phyloP scores from a whole-genome alignment of 371 early-diverging fungal genomes.

The Syncephalastrum racemosum region DNA sequence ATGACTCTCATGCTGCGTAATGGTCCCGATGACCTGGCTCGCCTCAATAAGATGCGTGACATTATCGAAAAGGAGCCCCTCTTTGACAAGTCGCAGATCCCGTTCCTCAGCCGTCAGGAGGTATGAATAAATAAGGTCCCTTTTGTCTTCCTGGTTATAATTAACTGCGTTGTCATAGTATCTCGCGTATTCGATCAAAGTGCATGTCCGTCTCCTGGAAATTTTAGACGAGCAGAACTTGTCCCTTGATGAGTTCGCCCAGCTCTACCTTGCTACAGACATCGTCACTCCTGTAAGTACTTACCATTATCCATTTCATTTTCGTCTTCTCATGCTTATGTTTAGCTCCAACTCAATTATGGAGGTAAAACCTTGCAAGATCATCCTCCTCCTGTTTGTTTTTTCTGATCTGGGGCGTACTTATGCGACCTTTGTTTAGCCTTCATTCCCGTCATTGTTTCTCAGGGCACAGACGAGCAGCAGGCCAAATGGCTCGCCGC shows the following conservation, averaged over 20 bases:
- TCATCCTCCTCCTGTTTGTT: background rate
- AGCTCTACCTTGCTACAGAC: conserved; percentile 34
- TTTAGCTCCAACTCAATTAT: conserved; percentile 50
- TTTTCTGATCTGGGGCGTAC: background rate
- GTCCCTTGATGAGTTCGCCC: conserved; percentile 24
- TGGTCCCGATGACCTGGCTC: conserved; percentile 26
- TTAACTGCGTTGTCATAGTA: conserved; percentile 20
- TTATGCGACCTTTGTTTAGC: conserved; percentile 35
- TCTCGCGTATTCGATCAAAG: conserved; percentile 26
- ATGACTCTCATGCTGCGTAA: conserved; percentile 45
- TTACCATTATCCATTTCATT: background rate
- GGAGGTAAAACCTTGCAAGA: conserved; percentile 23
- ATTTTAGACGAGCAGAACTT: conserved; percentile 41
- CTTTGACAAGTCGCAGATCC: conserved; percentile 29
- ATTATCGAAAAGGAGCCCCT: conserved; percentile 49
- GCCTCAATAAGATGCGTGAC: conserved; percentile 30
- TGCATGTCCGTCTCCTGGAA: conserved; percentile 34
- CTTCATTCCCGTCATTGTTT: conserved; percentile 73
- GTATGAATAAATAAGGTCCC: conserved; percentile 18
- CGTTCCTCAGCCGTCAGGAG: conserved; percentile 40
- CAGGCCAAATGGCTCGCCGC: conserved; percentile 64
- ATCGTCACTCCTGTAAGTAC: conserved; percentile 44
- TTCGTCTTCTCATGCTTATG: background rate
- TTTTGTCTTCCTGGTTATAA: background rate
- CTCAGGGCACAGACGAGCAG: conserved; percentile 75